These are phyloP conservation scores for Polyporus arcularius DNA, from an alignment of 768 basidiomycete species.

Conservation along the genomic window DNA sequence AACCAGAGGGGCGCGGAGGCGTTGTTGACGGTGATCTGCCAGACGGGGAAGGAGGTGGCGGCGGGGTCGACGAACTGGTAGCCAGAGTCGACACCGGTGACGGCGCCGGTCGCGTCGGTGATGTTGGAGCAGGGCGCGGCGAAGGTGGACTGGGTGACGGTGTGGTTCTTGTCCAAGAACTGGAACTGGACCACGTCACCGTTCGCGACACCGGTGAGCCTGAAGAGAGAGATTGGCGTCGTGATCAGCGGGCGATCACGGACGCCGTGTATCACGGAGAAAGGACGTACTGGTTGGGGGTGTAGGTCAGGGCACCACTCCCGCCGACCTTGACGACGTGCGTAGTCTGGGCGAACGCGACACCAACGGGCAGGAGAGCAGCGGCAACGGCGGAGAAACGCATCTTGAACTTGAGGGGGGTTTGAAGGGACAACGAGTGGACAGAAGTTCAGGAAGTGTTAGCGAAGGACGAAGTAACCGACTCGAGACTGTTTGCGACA, in stretches of 20 bases:
- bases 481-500: slow-evolving; percentile 27
- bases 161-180: slow-evolving; percentile 47
- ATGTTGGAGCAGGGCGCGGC: slow-evolving; percentile 48
- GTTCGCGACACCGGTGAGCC: slow-evolving; percentile 37
- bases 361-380: slow-evolving; percentile 43
- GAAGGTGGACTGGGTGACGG: slow-evolving; percentile 64
- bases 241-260: slow-evolving; percentile 1
- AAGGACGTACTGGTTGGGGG: slow-evolving; percentile 22
- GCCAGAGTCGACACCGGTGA: slow-evolving; percentile 50
- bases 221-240: neutral
- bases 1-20: slow-evolving; percentile 58
- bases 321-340: slow-evolving; percentile 30
- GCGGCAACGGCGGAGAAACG: slow-evolving; percentile 45
- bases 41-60: slow-evolving; percentile 40
- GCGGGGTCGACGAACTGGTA: slow-evolving; percentile 42
- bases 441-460: slow-evolving; percentile 17
- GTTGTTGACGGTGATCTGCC: slow-evolving; percentile 49
- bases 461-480: slow-evolving; percentile 28
- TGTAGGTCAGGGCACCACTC: slow-evolving; percentile 31
- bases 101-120: slow-evolving; percentile 31
- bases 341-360: slow-evolving; percentile 43
- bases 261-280: neutral
- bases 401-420: slow-evolving; percentile 41
- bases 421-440: slow-evolving; percentile 10
- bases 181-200: slow-evolving; percentile 56